A percentile compares a stretch with the other conserved stretches of the same genome.
Evolutionary conservation across 2,329 filamentous ascomycete genomes (phyloP).

Genomic region (Pseudogymnoascus verrucosus): DNA sequence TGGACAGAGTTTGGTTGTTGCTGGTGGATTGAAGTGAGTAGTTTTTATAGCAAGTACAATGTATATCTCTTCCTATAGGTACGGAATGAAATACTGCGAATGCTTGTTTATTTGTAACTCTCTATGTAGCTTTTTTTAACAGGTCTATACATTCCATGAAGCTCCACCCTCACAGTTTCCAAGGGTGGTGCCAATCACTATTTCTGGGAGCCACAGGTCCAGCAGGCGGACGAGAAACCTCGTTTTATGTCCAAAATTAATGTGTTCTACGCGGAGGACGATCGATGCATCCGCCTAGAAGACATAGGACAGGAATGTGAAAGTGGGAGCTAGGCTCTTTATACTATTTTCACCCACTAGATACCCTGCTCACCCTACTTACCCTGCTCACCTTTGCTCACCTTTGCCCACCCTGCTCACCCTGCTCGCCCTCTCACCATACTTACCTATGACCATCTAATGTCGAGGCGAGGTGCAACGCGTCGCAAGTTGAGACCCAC

Average conservation of each 20-base stretch:
- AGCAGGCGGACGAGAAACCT: background rate
- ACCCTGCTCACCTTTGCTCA: no score
- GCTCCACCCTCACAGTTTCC: background rate
- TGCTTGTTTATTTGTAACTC: background rate
- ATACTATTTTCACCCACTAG: no score
- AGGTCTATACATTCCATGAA: background rate
- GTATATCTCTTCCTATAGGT: background rate
- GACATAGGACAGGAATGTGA: background rate
- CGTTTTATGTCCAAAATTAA: background rate
- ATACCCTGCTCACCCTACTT: no score
- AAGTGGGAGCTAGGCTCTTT: no score
- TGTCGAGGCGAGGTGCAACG: no score
- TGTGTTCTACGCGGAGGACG: background rate
- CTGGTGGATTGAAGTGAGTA: constrained; percentile 30
- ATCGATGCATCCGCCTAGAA: background rate
- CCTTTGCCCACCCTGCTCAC: no score
- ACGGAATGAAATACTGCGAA: background rate
- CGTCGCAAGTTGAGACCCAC: no score
- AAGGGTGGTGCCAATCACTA: background rate
- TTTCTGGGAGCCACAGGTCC: background rate
- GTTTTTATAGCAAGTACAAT: background rate
- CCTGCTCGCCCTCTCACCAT: no score
- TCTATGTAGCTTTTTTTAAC: background rate
- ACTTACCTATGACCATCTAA: no score
- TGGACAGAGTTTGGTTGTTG: constrained; percentile 36